These are phyloP conservation scores for Glycyrrhiza uralensis DNA, from an alignment of 306 rosid species.

Conservation along the genomic window DNA sequence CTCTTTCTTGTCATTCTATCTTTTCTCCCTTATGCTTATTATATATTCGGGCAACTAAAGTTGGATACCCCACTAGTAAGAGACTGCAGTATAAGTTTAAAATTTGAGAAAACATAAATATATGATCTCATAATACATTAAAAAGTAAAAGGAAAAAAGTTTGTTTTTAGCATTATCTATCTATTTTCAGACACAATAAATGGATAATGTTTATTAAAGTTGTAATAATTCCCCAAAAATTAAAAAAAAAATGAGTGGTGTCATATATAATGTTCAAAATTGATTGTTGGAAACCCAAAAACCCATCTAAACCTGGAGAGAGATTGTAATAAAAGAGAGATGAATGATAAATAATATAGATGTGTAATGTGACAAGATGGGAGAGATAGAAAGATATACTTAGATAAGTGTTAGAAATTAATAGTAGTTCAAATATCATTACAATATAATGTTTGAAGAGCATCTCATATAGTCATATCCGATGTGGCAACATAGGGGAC, in stretches of 20 bases:
- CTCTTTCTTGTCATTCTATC: constrained; percentile 28
- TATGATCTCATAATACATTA: neutral
- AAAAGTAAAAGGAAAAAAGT: neutral
- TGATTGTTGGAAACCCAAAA: no score
- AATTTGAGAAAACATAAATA: neutral
- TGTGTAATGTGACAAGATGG: no score
- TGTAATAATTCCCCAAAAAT: no score
- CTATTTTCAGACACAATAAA: neutral
- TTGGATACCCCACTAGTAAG: neutral
- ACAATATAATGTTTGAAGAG: neutral
- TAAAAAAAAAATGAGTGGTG: no score
- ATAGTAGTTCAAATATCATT: no score
- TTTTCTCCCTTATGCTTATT: constrained; percentile 22
- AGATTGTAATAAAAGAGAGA: no score
- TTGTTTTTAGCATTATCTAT: neutral
- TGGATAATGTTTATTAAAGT: neutral
- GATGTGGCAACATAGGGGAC: neutral
- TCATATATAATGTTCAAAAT: no score
- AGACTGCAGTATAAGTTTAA: neutral
- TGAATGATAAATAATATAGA: no score
- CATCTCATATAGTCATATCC: neutral
- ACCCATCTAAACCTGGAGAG: no score
- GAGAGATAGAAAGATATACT: no score
- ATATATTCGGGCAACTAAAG: constrained; percentile 3
- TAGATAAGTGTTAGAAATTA: no score